These are phyloP conservation scores for Trichocladium uniseriatum DNA, from an alignment of 495 filamentous ascomycete genomes.

Conservation along the genomic window DNA sequence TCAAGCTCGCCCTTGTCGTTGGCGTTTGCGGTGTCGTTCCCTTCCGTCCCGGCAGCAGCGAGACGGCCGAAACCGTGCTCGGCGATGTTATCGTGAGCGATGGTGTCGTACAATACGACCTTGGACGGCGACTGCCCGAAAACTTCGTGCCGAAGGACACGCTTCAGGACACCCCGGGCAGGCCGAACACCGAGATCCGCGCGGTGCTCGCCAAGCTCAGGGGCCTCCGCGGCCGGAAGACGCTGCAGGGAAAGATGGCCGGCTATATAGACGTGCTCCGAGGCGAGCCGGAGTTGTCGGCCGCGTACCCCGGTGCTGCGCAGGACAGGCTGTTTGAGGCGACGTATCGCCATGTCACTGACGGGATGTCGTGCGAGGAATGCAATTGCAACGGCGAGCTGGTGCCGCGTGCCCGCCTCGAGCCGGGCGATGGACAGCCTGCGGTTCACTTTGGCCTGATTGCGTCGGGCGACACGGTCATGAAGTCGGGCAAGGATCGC, in stretches of 20 bases:
- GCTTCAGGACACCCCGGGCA: slow-evolving; percentile 22
- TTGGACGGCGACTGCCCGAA: slow-evolving; percentile 22
- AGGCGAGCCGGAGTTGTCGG: not conserved
- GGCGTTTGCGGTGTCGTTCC: too few species aligned
- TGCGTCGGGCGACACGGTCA: slow-evolving; percentile 23
- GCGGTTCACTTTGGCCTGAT: slow-evolving; percentile 13
- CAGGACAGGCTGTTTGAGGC: slow-evolving; percentile 27
- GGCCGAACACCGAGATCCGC: slow-evolving; percentile 25
- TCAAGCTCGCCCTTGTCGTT: too few species aligned
- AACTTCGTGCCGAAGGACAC: slow-evolving; percentile 21
- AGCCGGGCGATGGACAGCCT: not conserved
- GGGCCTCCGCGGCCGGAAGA: not conserved
- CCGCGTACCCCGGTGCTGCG: slow-evolving; percentile 16
- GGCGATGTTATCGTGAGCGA: slow-evolving; percentile 38
- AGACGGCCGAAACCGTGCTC: too few species aligned
- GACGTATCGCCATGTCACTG: slow-evolving; percentile 21
- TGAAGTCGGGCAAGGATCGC: slow-evolving; percentile 22
- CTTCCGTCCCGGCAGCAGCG: too few species aligned
- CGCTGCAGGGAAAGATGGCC: slow-evolving; percentile 6
- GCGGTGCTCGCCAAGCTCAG: slow-evolving; percentile 7
- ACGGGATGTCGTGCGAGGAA: not conserved
- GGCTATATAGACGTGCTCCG: slow-evolving; percentile 13
- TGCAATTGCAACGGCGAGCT: not conserved
- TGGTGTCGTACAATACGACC: slow-evolving; percentile 26
- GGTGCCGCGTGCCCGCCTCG: not conserved